Percentiles rank a stretch among this genome's conserved stretches.
These are phyloP conservation scores for Yamadazyma triangularis DNA, from an alignment of 1,139 yeast species.

Conservation along the genomic window DNA sequence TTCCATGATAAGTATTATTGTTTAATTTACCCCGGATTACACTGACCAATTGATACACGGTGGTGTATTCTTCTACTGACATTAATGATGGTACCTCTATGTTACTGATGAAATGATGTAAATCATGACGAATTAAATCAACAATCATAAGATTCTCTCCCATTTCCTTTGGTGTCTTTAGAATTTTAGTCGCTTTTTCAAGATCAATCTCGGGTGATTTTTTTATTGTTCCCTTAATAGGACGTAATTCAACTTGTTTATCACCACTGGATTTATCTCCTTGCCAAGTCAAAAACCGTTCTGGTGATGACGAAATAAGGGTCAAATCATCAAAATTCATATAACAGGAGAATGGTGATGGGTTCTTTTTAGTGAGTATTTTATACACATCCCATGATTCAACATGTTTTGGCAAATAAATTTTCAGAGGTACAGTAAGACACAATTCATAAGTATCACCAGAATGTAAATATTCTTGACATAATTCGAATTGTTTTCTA, in stretches of 20 bases:
- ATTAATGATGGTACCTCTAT: constrained; percentile 77
- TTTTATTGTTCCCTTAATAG: constrained; percentile 92
- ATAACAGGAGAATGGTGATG: constrained; percentile 89
- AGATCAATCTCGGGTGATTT: constrained; percentile 51
- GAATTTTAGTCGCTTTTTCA: constrained; percentile 57
- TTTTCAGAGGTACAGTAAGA: constrained; percentile 72
- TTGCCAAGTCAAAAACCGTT: constrained; percentile 83
- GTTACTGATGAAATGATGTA: constrained; percentile 61
- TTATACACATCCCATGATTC: constrained; percentile 80
- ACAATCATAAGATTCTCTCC: constrained; percentile 98
- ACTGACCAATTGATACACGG: constrained; percentile 88
- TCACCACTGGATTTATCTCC: constrained; percentile 17
- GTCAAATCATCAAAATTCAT: constrained; percentile 69
- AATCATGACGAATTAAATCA: constrained; percentile 89
- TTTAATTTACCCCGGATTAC: constrained; percentile 68
- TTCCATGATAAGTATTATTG: constrained; percentile 49
- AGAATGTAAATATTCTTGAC: constrained; percentile 64
- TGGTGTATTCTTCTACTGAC: constrained; percentile 88
- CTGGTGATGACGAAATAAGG: constrained; percentile 89
- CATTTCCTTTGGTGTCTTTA: constrained; percentile 85
- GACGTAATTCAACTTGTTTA: constrained; percentile 70
- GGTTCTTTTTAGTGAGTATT: constrained; percentile 65
- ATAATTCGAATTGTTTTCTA: constrained; percentile 48
- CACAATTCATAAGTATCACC: constrained; percentile 97
- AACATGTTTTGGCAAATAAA: constrained; percentile 43